Evolutionary conservation across 2,329 filamentous ascomycete genomes (phyloP).

Genomic region (Plectosphaerella sp.): DNA sequence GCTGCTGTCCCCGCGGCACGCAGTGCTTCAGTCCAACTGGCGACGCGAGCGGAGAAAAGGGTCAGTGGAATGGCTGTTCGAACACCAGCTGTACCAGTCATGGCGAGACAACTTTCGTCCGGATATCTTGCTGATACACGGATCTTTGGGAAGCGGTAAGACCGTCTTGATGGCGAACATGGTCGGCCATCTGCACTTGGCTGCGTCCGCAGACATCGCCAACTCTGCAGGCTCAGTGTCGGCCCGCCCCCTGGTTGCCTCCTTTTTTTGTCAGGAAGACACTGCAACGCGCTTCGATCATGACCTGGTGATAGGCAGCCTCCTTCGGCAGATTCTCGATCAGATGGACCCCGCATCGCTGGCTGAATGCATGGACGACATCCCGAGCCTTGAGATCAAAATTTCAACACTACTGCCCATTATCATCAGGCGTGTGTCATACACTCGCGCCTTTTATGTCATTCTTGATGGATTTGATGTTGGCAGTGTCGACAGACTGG

Average conservation of each 20-base stretch:
- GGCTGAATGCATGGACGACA: neutral
- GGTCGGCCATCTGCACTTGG: neutral
- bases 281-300: neutral
- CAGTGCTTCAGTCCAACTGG: slow-evolving; percentile 1
- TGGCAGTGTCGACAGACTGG: neutral
- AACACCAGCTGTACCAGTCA: neutral
- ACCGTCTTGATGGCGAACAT: neutral
- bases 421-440: neutral
- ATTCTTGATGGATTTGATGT: neutral
- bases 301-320: neutral
- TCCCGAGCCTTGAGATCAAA: neutral
- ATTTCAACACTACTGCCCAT: neutral
- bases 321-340: neutral
- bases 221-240: neutral
- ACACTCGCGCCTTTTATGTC: neutral
- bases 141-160: neutral
- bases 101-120: neutral
- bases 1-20: neutral
- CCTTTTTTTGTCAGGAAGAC: neutral
- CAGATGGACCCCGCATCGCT: neutral
- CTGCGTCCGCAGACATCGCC: neutral
- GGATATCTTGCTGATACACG: neutral
- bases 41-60: slow-evolving; percentile 1
- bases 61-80: neutral
- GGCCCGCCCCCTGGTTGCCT: neutral